Evolutionary conservation across 768 basidiomycete genomes (phyloP).

Genomic region (Coprinellus micaceus): DNA sequence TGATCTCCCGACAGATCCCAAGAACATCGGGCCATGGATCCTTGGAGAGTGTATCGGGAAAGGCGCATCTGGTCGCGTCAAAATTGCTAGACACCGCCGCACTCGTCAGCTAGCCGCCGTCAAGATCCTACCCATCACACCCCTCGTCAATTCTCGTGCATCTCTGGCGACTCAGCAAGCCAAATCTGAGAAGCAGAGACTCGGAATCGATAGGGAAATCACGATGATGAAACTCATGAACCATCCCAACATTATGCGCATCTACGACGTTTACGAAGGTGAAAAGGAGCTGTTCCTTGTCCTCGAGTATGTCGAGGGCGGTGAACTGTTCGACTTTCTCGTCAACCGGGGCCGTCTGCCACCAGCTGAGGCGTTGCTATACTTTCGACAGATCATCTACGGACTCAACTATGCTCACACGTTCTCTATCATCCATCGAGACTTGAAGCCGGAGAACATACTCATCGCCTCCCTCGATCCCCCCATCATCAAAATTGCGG

Average conservation of each 20-base stretch:
- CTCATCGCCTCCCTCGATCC: conserved; percentile 80
- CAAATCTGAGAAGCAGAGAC: conserved; percentile 75
- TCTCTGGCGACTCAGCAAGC: conserved; percentile 63
- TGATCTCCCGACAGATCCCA: conserved; percentile 82
- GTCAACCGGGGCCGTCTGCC: conserved; percentile 83
- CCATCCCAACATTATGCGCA: conserved; percentile 92
- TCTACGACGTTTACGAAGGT: conserved; percentile 95
- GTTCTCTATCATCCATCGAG: conserved; percentile 96
- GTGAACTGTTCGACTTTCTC: conserved; percentile 95
- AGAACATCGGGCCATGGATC: conserved; percentile 86
- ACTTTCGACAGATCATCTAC: conserved; percentile 94
- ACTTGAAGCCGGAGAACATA: conserved; percentile 97
- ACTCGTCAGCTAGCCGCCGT: conserved; percentile 93
- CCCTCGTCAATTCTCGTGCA: conserved; percentile 68
- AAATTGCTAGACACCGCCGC: conserved; percentile 81
- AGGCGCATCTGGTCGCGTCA: conserved; percentile 91
- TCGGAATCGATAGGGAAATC: conserved; percentile 91
- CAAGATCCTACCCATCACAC: conserved; percentile 88
- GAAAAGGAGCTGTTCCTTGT: conserved; percentile 88
- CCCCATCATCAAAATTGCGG: conserved; percentile 90
- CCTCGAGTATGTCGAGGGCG: conserved; percentile 92
- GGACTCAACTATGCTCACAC: conserved; percentile 96
- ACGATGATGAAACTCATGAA: conserved; percentile 99
- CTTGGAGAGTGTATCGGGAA: conserved; percentile 93
- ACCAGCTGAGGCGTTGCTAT: conserved; percentile 78